Base-by-base conservation (phyloP, 2,329 filamentous ascomycete genomes). In the Lecanicillium sp. region DNA sequence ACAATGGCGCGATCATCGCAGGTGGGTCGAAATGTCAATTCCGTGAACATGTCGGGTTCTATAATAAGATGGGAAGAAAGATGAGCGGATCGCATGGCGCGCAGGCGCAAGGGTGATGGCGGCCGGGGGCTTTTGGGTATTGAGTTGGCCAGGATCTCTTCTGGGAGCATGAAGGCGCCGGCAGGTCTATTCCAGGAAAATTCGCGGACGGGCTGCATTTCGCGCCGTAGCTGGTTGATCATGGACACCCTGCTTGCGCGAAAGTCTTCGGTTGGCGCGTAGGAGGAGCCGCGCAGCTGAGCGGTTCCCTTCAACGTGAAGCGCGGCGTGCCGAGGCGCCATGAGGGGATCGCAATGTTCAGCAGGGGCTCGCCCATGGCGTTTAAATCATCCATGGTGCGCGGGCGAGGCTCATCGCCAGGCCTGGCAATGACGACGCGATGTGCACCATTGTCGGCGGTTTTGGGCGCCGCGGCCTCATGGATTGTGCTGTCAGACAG, bases 1-100 rank as follows among this genome's bases (percentile, higher is more conserved):
- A 98, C 90, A 41, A 95, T 79, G 2, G 81, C 69, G 33, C 77
- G 74, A 55, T 94, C 80, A 57, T 97, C 86, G 49, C 78, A 82
- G n/a, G 65, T 63, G 34, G 90, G 87, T 47, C 87, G 83, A 48
- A 83, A 79, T 5, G 86, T 86, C 41, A 97, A 71, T 4, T 71
- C 67, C 56, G 95, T 87, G 57, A 89, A 97, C 61, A 96, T 85
- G 46, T 78, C 73, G 1, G 88, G 84, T 50, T 80, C 76, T 39
- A 85, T 79, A 29, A 70, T 61, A 33, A 68, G 45, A 41, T 66
- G 65, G 11, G 64, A 66, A 4, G 72, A 70, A 45, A 68, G 57
- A 48, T 71, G 76, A 9, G 65, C 69, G 28, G 67, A 61, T 30
- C 60, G 68, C 25, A 62, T 53, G 5, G 54, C 56, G 44, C 64